phyloP scores from a whole-genome alignment of 495 filamentous ascomycete genomes.

The Talaromyces proteolyticus region DNA sequence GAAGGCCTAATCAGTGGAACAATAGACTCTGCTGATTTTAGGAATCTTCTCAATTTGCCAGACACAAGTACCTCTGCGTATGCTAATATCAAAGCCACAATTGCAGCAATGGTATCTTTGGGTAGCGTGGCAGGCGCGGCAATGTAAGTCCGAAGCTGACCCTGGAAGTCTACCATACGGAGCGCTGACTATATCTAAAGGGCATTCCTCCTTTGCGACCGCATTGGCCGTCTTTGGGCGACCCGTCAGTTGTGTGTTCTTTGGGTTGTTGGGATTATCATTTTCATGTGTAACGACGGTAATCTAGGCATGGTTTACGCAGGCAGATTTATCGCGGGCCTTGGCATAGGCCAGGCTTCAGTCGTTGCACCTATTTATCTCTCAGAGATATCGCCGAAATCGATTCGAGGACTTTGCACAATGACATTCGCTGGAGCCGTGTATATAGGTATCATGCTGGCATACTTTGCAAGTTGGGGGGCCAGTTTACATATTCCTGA shows the following conservation, averaged over 20 bases:
- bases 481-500: slow-evolving; percentile 46
- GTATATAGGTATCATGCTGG: slow-evolving; percentile 56
- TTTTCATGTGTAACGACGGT: slow-evolving; percentile 50
- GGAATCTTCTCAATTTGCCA: slow-evolving; percentile 35
- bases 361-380: slow-evolving; percentile 55
- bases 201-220: slow-evolving; percentile 55
- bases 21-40: slow-evolving; percentile 43
- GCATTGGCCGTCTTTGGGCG: slow-evolving; percentile 54
- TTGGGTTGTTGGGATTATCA: slow-evolving; percentile 51
- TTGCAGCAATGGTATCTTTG: slow-evolving; percentile 60
- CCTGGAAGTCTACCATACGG: no score
- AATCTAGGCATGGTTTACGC: slow-evolving; percentile 51
- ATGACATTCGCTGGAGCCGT: slow-evolving; percentile 55
- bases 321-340: slow-evolving; percentile 53
- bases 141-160: no score
- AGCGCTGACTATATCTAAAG: slow-evolving; percentile 19
- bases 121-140: slow-evolving; percentile 48
- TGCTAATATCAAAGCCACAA: slow-evolving; percentile 52
- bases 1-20: slow-evolving; percentile 57
- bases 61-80: slow-evolving; percentile 31
- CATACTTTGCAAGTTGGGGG: slow-evolving; percentile 38
- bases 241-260: slow-evolving; percentile 50
- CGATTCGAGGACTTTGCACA: slow-evolving; percentile 48
- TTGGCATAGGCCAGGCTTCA: slow-evolving; percentile 55
- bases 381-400: slow-evolving; percentile 50